Evolutionary conservation across 257 asterid genomes (phyloP).

Genomic region (Asclepias syriaca): DNA sequence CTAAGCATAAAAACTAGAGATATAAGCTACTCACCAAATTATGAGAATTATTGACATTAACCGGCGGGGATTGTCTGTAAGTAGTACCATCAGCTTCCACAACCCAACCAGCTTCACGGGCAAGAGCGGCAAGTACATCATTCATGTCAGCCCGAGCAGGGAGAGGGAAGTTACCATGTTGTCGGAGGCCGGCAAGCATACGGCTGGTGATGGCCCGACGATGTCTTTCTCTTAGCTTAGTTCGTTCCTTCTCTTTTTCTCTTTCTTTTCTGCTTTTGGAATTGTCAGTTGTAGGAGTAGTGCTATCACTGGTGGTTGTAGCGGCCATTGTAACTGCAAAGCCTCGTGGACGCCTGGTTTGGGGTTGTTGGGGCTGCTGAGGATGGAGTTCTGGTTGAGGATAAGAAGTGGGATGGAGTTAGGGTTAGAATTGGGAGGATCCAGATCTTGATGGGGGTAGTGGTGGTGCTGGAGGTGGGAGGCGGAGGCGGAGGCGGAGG

Average conservation of each 20-base stretch:
- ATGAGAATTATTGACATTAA: constrained; percentile 27
- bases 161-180: constrained; percentile 64
- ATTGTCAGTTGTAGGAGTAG: constrained; percentile 12
- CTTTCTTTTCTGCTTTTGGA: constrained; percentile 56
- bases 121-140: constrained; percentile 73
- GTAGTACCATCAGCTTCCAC: constrained; percentile 67
- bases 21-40: constrained; percentile 33
- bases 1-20: not conserved
- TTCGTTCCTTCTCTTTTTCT: constrained; percentile 68
- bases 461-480: not conserved
- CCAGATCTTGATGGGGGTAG: constrained; percentile 36
- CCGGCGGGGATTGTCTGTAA: constrained; percentile 43
- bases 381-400: constrained; percentile 21
- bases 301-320: constrained; percentile 12
- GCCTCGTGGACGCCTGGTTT: constrained; percentile 65
- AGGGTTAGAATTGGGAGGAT: constrained; percentile 19
- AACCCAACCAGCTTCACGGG: constrained; percentile 71
- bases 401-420: constrained; percentile 14
- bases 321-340: constrained; percentile 57
- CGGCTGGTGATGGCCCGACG: constrained; percentile 75
- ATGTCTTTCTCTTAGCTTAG: constrained; percentile 71
- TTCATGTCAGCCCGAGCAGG: constrained; percentile 81
- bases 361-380: constrained; percentile 27
- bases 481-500: constrained; percentile 7
- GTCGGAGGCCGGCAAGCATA: constrained; percentile 73